Base-by-base conservation (phyloP, 2,329 filamentous ascomycete genomes). In the Fusarium lyarnte region DNA sequence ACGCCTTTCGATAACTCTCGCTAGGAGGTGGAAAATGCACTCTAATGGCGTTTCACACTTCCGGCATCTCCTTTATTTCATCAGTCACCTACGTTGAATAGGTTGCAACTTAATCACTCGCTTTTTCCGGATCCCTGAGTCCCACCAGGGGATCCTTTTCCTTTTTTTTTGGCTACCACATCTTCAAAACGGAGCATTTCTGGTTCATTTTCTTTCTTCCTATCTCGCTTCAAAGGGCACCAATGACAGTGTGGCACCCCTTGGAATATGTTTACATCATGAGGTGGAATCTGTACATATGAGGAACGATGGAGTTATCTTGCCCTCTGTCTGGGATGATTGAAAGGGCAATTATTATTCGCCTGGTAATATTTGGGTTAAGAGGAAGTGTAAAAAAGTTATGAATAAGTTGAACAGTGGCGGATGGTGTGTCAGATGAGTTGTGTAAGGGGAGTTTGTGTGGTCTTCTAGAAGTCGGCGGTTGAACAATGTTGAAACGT, bases 211-310 rank as follows among this genome's bases (percentile, higher is more conserved):
- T 41, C 49, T 58, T 35, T 51, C 41, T 58, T 73, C 23, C 36
- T 27, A n/a, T 27, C n/a, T 29, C 27, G 38, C 25, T 51, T 47
- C 23, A 42, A 72, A 59, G 63, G 63, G 59, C 58, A 69, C 54
- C 58, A 64, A 66, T n/a, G 38, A 60, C 17, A 53, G 35, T 66
- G 57, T 49, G 41, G 36, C 36, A 46, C 19, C 36, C 49, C 38
- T 54, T 65, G 61, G 57, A 61, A 66, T 58, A 74, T 63, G 70
- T 63, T 74, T 62, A 75, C 74, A 76, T 76, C 43, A 78, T 46
- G 76, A 78, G 72, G 66, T 62, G 74, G 72, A 76, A 74, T 52
- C 43, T 77, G 75, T 76, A 78, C 64, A 78, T 77, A 76, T 62
- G 72, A 77, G 51, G 47, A 71, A 65, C 19, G 72, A 64, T 59